phyloP scores from a whole-genome alignment of 169 alveolate genomes.

The Cryptosporidium canis region DNA sequence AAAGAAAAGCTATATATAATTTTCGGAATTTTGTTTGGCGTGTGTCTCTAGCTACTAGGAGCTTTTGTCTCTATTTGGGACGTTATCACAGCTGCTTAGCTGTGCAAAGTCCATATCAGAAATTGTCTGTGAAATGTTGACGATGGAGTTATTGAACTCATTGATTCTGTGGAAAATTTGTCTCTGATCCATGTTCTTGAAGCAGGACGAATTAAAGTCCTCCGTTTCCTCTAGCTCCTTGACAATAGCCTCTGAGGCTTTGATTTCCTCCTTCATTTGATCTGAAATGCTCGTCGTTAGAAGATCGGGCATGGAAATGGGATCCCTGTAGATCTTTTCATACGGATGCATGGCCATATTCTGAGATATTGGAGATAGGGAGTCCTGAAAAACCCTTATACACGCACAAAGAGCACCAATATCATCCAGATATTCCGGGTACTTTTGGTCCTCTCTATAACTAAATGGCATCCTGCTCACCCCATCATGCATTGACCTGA shows the following conservation, averaged over 20 bases:
- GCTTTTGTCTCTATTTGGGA: not conserved
- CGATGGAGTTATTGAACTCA: slow-evolving; percentile 45
- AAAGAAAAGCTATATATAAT: not conserved
- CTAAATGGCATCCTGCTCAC: slow-evolving; percentile 36
- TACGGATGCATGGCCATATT: slow-evolving; percentile 44
- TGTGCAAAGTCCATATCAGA: slow-evolving; percentile 23
- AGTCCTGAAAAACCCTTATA: slow-evolving; percentile 50
- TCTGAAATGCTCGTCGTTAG: slow-evolving; percentile 54
- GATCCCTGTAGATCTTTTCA: slow-evolving; percentile 68
- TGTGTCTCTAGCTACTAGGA: not conserved
- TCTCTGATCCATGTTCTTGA: slow-evolving; percentile 2
- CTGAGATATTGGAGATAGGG: slow-evolving; percentile 56
- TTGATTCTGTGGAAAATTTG: slow-evolving; percentile 31
- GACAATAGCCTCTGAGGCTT: slow-evolving; percentile 6
- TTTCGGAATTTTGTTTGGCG: not conserved
- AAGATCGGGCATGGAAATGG: slow-evolving; percentile 54
- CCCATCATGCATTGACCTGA: slow-evolving; percentile 53
- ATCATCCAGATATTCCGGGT: slow-evolving; percentile 64
- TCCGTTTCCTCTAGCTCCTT: not conserved
- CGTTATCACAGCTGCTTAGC: not conserved
- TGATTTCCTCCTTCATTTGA: slow-evolving; percentile 51
- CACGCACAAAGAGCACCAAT: slow-evolving; percentile 72
- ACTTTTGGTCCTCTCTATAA: slow-evolving; percentile 17
- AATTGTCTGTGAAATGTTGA: slow-evolving; percentile 46
- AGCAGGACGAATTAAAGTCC: not conserved